These are phyloP conservation scores for Curvularia eragrostidis DNA, from an alignment of 2,329 filamentous ascomycete genomes.

Conservation along the genomic window DNA sequence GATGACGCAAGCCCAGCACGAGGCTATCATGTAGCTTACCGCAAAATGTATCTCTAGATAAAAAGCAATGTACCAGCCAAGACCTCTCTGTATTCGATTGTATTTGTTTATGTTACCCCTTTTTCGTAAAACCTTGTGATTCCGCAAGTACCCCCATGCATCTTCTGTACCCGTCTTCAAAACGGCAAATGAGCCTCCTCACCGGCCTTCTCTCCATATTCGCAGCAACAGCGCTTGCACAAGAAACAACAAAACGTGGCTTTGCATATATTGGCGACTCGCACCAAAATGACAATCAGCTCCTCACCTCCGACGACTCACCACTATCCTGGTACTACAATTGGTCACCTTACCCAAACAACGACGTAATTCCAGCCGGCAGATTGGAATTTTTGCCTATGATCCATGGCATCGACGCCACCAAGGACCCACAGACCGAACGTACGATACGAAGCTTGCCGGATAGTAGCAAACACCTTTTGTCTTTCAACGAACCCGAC, in stretches of 20 bases:
- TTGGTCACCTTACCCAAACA: slow-evolving; percentile 65
- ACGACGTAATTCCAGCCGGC: slow-evolving; percentile 57
- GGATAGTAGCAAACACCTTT: slow-evolving; percentile 66
- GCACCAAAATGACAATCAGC: slow-evolving; percentile 65
- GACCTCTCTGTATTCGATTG: slow-evolving; percentile 8
- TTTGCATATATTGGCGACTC: slow-evolving; percentile 71
- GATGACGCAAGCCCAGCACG: slow-evolving; percentile 43
- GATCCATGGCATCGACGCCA: slow-evolving; percentile 70
- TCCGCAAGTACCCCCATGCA: slow-evolving; percentile 5
- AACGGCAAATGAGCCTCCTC: slow-evolving; percentile 5
- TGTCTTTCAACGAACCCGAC: slow-evolving; percentile 84
- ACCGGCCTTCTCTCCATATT: slow-evolving; percentile 18
- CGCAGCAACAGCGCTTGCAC: slow-evolving; percentile 17
- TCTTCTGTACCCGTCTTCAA: slow-evolving; percentile 3
- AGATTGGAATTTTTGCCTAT: slow-evolving; percentile 78
- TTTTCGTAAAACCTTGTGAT: background rate
- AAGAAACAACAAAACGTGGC: slow-evolving; percentile 69
- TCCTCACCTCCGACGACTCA: slow-evolving; percentile 66
- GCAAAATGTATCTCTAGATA: slow-evolving; percentile 21
- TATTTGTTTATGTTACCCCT: background rate
- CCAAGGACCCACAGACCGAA: slow-evolving; percentile 55
- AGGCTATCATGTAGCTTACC: slow-evolving; percentile 30
- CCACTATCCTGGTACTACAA: slow-evolving; percentile 87
- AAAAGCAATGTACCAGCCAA: slow-evolving; percentile 18
- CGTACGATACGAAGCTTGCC: slow-evolving; percentile 68